These are phyloP conservation scores for Fraxinus pennsylvanica DNA, from an alignment of 257 asterid species.

Conservation along the genomic window DNA sequence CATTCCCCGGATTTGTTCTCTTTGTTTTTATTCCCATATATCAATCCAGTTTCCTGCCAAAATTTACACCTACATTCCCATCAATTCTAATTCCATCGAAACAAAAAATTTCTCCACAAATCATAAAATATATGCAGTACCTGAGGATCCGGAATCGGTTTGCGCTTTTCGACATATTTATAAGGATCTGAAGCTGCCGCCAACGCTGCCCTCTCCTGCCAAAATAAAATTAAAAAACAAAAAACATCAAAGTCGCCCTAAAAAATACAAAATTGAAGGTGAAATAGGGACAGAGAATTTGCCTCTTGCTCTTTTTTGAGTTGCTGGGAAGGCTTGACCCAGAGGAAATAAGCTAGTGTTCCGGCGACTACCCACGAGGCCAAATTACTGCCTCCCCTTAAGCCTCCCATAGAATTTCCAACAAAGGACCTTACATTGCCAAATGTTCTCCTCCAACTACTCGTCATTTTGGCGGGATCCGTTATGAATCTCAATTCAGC, in stretches of 20 bases:
- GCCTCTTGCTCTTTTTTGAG: constrained; percentile 83
- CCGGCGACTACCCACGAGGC: constrained; percentile 98
- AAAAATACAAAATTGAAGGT: neutral
- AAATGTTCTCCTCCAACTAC: constrained; percentile 58
- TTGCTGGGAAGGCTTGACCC: constrained; percentile 91
- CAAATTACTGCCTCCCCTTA: constrained; percentile 77
- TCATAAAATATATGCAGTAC: constrained; percentile 25
- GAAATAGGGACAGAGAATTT: neutral
- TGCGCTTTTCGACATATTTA: constrained; percentile 74
- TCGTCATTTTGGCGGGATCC: constrained; percentile 37
- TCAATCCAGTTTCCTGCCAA: constrained; percentile 75
- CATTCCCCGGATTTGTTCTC: constrained; percentile 42
- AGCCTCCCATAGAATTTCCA: constrained; percentile 83
- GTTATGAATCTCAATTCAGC: neutral
- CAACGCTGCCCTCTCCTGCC: constrained; percentile 72
- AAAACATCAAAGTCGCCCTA: neutral
- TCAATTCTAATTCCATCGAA: constrained; percentile 20
- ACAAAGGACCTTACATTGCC: constrained; percentile 73
- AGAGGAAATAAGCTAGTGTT: constrained; percentile 88
- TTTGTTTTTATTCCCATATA: constrained; percentile 63
- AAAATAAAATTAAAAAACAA: neutral
- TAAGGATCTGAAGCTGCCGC: constrained; percentile 69
- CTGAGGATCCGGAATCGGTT: constrained; percentile 92
- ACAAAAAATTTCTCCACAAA: neutral
- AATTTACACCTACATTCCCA: neutral